Conservation (phyloP, 2,329 filamentous ascomycete species). For the Raffaelea arxii region DNA sequence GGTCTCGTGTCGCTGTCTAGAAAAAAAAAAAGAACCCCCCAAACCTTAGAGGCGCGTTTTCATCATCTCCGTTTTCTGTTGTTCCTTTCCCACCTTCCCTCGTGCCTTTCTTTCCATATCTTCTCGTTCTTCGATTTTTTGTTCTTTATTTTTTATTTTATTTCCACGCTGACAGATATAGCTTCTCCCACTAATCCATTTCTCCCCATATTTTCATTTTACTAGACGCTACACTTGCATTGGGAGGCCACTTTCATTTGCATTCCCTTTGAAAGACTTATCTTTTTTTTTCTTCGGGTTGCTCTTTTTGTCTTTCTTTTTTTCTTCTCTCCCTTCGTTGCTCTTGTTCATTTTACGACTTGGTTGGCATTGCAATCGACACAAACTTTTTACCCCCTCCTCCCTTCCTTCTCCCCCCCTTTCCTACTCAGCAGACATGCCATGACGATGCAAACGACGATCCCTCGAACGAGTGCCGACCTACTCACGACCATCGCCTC, state of each 20-base stretch:
- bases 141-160: neutral
- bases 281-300: neutral
- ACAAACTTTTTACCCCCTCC: neutral
- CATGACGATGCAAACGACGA: conserved; percentile 29
- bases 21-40: neutral
- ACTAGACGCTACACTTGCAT: neutral
- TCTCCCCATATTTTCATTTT: neutral
- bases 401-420: neutral
- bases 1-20: neutral
- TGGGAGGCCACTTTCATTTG: neutral
- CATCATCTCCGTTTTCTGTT: neutral
- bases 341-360: neutral
- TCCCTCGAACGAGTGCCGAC: conserved; percentile 19
- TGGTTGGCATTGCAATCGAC: neutral
- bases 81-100: neutral
- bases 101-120: neutral
- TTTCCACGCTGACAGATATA: neutral
- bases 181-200: neutral
- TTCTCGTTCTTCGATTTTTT: neutral
- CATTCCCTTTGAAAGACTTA: neutral
- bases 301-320: neutral
- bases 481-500: conserved; percentile 20
- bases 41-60: conserved; percentile 2
- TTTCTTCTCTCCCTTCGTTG: neutral
- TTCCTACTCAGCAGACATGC: conserved; percentile 17